Evolutionary conservation across 2,329 filamentous ascomycete genomes (phyloP), one percentile per base, ranked within the genome.

Genomic region (Neofusicoccum laricinum): DNA sequence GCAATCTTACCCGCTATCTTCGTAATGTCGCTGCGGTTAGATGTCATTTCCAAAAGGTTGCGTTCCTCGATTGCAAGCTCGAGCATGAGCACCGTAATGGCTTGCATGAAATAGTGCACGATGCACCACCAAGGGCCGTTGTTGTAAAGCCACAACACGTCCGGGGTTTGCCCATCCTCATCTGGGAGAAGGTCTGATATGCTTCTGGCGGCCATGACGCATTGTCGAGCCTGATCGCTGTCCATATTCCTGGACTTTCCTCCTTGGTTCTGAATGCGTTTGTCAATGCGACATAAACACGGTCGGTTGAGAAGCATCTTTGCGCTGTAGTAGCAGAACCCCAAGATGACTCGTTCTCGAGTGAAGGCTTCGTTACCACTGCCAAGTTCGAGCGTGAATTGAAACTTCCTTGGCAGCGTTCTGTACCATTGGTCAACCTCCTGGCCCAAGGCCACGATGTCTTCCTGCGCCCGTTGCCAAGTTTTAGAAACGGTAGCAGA

Each of bases 41-140:
- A 36, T 36, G 34, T 67, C 45, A 2, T 5, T 5, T 36, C 11
- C 34, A 69, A 68, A 43, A 69, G 57, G 65, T 75, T 73, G 32
- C 61, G 53, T 4, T 66, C 59, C 19, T 72, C 67, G 53, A 73
- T 71, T 15, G 71, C 72, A 6, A 78, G 62, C 63, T 78, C 77
- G 10, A 76, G 70, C 63, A 78, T 68, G 15, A 79, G 68, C 25
- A 79, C 65, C 1, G 72, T 69, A 3, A 73, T 67, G 8, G 76
- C 73, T 68, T 79, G 77, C 69, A 77, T 75, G n/a, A 80, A 68
- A 55, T 73, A 70, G 62, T 79, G 77, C 15, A 78, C 67, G 21
- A 75, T 66, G 15, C 71, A 73, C 76, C 76, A 79, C 77, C 77
- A 79, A 4, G 77, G 77, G 3, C 72, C 72, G 21, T 71, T 68